Evolutionary conservation across 371 early-diverging fungal genomes (phyloP).

Genomic region (Chytridiales sp.): DNA sequence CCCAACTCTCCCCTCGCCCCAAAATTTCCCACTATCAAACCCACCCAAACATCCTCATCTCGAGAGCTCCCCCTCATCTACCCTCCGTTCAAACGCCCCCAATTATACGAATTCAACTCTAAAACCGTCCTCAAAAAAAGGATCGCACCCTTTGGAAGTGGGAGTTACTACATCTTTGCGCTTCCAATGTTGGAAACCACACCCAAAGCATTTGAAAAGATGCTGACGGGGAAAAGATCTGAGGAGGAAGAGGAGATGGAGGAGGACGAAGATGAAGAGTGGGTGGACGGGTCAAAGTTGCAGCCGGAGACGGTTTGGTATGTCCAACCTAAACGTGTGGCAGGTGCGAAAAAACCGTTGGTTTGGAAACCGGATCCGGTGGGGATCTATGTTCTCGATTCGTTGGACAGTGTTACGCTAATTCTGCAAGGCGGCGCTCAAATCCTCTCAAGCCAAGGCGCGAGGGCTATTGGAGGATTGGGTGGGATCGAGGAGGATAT

Average conservation of each 20-base stretch:
- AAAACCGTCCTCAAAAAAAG: no score
- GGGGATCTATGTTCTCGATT: background rate
- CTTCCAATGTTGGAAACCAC: background rate
- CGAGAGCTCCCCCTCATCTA: no score
- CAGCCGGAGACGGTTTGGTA: slow-evolving; percentile 5
- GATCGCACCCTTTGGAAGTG: no score
- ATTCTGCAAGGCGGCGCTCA: no score
- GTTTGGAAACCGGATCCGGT: background rate
- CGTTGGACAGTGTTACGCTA: slow-evolving; percentile 6
- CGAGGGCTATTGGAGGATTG: no score
- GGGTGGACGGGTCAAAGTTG: slow-evolving; percentile 5
- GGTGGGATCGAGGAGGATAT: no score
- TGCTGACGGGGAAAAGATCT: background rate
- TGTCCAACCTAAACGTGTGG: background rate
- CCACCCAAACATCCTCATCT: no score
- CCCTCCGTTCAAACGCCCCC: no score
- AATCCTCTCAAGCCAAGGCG: no score
- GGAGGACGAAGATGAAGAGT: slow-evolving; percentile 6
- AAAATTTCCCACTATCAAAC: no score
- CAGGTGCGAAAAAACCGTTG: background rate
- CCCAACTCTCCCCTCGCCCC: no score
- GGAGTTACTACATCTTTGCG: slow-evolving; percentile 6
- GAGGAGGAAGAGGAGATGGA: background rate
- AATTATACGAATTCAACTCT: no score
- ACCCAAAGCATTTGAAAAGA: slow-evolving; percentile 1